Percentiles rank a stretch among this genome's conserved stretches.
These are phyloP conservation scores for Santalum album DNA, from an alignment of 164 flowering plant species.

Conservation along the genomic window DNA sequence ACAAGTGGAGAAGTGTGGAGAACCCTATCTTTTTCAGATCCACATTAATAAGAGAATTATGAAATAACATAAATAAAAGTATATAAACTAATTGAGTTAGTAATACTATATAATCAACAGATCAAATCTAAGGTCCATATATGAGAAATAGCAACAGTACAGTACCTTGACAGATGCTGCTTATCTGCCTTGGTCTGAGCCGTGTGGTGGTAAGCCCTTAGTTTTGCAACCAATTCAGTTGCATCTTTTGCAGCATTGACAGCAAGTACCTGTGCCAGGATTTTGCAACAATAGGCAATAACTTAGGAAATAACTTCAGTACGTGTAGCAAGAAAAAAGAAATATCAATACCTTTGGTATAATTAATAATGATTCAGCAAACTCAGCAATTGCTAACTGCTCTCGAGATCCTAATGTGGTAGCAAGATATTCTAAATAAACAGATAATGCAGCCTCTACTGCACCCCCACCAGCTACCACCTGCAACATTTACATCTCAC, in stretches of 20 bases:
- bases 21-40: no score
- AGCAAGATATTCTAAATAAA: conserved; percentile 88
- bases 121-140: no score
- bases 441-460: conserved; percentile 90
- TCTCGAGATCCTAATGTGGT: conserved; percentile 97
- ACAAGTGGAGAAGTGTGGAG: no score
- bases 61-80: no score
- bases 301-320: no score
- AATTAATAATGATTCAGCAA: conserved; percentile 82
- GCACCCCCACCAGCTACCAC: conserved; percentile 99
- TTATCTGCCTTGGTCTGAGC: conserved; percentile 94
- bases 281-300: no score
- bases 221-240: conserved; percentile 89
- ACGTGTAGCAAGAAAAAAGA: no score
- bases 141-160: no score
- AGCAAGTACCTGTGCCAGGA: conserved; percentile 69
- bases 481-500: no score
- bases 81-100: no score
- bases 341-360: conserved; percentile 99
- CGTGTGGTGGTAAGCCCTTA: conserved; percentile 87
- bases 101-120: no score
- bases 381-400: conserved; percentile 98
- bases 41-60: no score
- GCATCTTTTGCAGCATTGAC: conserved; percentile 99
- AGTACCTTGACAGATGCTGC: conserved; percentile 89